phyloP scores from a whole-genome alignment of 371 early-diverging fungal species.

The Mucor plumbeus region DNA sequence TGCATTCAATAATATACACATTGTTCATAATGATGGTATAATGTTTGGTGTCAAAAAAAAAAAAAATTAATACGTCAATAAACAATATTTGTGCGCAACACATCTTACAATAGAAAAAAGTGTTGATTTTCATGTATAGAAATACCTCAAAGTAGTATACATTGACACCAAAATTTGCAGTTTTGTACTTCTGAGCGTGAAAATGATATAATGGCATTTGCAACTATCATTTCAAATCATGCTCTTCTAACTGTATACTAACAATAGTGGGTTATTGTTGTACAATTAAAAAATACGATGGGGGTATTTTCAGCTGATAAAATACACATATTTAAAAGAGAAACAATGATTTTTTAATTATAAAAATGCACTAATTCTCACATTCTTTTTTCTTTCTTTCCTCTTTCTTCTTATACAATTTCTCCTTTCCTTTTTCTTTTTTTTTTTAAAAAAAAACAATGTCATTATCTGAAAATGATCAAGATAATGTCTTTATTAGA shows the following conservation, averaged over 20 bases:
- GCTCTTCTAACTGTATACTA: background rate
- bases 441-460: too few relatives aligned
- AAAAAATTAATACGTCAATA: background rate
- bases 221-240: background rate
- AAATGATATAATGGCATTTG: constrained; percentile 4
- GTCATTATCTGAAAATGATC: constrained; percentile 58
- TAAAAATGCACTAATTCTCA: constrained; percentile 38
- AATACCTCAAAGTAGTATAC: background rate
- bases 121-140: background rate
- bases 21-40: constrained; percentile 1
- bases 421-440: background rate
- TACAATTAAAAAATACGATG: background rate
- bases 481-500: constrained; percentile 40
- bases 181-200: background rate
- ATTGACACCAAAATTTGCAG: background rate
- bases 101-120: background rate
- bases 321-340: background rate
- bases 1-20: background rate
- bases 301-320: constrained; percentile 16
- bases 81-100: background rate
- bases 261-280: background rate
- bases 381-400: constrained; percentile 57
- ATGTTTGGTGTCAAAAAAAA: background rate
- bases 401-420: constrained; percentile 46
- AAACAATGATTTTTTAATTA: background rate